phyloP scores from a whole-genome alignment of 805 yeast species.

The Nakazawaea laoshanensis region DNA sequence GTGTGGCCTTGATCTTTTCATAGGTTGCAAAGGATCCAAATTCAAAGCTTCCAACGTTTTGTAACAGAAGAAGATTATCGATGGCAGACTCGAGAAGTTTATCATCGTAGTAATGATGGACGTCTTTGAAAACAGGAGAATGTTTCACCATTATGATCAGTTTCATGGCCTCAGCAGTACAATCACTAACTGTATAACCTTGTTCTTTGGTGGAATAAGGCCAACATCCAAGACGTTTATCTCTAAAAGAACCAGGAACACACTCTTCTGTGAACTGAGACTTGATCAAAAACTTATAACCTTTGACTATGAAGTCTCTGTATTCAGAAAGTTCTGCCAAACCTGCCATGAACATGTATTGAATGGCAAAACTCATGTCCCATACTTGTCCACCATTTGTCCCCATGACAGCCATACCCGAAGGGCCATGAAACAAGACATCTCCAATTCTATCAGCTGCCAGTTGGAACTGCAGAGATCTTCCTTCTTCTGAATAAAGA shows the following conservation, averaged over 20 bases:
- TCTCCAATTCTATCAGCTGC: constrained; percentile 61
- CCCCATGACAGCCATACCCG: constrained; percentile 91
- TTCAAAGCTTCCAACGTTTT: constrained; percentile 71
- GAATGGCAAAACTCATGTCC: constrained; percentile 91
- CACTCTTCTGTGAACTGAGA: constrained; percentile 84
- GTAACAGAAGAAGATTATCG: constrained; percentile 68
- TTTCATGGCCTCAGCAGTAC: constrained; percentile 93
- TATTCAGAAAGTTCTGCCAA: constrained; percentile 63
- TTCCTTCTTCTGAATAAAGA: constrained; percentile 62
- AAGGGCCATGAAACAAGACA: constrained; percentile 73
- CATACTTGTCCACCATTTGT: constrained; percentile 97
- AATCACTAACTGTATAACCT: constrained; percentile 94
- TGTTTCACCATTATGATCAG: constrained; percentile 88
- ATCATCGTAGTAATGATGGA: constrained; percentile 31
- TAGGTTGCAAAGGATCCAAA: constrained; percentile 91
- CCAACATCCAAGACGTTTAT: constrained; percentile 84
- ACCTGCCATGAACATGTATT: constrained; percentile 74
- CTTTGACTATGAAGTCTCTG: constrained; percentile 51
- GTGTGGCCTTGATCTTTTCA: constrained; percentile 78
- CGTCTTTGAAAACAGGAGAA: constrained; percentile 41
- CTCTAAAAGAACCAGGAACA: constrained; percentile 72
- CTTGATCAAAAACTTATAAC: constrained; percentile 64
- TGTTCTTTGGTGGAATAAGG: constrained; percentile 94
- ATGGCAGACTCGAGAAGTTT: constrained; percentile 57
- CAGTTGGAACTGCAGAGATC: constrained; percentile 47